Evolutionary conservation across 352 stramenopile species (phyloP).

Genomic region (Phytophthora niederhauseri): DNA sequence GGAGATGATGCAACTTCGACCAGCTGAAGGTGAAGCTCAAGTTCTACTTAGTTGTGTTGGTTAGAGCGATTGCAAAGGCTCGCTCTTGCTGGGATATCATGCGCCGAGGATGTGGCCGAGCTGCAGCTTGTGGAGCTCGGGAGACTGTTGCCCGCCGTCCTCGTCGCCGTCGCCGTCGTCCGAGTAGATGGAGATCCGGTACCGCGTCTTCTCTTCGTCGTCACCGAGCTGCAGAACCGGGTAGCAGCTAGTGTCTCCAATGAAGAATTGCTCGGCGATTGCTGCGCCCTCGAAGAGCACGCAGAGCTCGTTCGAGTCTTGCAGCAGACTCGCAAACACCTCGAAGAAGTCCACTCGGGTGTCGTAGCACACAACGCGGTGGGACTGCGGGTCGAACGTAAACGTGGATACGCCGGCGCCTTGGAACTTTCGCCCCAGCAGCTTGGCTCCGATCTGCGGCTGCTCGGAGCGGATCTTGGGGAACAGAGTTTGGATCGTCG

Average conservation of each 20-base stretch:
- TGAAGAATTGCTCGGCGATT: slow-evolving; percentile 57
- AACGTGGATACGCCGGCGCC: slow-evolving; percentile 46
- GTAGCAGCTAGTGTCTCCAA: slow-evolving; percentile 43
- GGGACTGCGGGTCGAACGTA: slow-evolving; percentile 45
- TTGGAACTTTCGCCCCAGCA: slow-evolving; percentile 41
- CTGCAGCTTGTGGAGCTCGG: slow-evolving; percentile 24
- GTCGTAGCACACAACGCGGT: slow-evolving; percentile 54
- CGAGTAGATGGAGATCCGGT: slow-evolving; percentile 1
- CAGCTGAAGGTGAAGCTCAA: neutral
- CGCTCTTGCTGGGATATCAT: neutral
- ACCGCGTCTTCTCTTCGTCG: slow-evolving; percentile 15
- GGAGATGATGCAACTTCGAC: neutral
- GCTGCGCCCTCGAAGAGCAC: slow-evolving; percentile 43
- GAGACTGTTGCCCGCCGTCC: slow-evolving; percentile 7
- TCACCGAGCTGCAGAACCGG: slow-evolving; percentile 13
- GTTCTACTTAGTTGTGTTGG: neutral
- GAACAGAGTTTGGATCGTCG: slow-evolving; percentile 57
- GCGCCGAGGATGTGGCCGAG: slow-evolving; percentile 25
- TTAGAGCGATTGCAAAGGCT: neutral
- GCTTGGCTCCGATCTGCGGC: slow-evolving; percentile 31
- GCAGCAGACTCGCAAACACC: slow-evolving; percentile 49
- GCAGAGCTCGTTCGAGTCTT: slow-evolving; percentile 44
- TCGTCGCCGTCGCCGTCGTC: slow-evolving; percentile 12
- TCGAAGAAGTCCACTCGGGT: slow-evolving; percentile 52
- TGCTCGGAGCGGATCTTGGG: slow-evolving; percentile 38